phyloP scores from a whole-genome alignment of 495 filamentous ascomycete genomes.

The Trichoderma virens region DNA sequence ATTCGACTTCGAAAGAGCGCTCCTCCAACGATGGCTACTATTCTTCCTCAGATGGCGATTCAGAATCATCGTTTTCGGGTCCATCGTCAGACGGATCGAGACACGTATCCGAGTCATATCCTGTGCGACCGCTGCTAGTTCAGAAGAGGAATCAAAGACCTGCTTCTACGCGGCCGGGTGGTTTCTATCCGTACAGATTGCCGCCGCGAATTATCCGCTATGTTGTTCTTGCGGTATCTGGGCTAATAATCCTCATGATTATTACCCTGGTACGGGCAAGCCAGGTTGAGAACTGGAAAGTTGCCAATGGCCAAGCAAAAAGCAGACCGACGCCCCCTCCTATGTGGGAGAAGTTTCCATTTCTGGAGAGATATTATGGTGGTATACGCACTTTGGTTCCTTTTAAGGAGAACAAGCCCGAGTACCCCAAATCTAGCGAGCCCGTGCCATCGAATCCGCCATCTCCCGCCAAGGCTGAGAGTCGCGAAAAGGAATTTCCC shows the following conservation, averaged over 20 bases:
- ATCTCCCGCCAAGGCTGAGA: background rate
- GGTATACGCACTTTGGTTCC: conserved; percentile 62
- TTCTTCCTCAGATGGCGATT: conserved; percentile 31
- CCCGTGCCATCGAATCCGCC: conserved; percentile 37
- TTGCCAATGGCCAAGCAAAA: conserved; percentile 46
- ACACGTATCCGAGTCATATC: conserved; percentile 45
- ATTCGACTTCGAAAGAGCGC: conserved; percentile 32
- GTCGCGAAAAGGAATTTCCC: background rate
- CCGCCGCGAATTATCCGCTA: conserved; percentile 61
- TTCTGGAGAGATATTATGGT: conserved; percentile 77
- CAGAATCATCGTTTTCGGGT: conserved; percentile 31
- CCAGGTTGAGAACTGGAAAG: conserved; percentile 51
- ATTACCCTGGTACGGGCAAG: conserved; percentile 62
- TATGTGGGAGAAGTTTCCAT: conserved; percentile 73
- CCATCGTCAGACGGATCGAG: conserved; percentile 37
- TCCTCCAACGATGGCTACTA: conserved; percentile 34
- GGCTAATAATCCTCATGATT: conserved; percentile 66
- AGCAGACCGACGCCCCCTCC: conserved; percentile 50
- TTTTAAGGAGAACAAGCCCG: conserved; percentile 54
- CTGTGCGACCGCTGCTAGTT: conserved; percentile 45
- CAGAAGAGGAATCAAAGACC: conserved; percentile 30
- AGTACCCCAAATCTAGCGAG: conserved; percentile 61
- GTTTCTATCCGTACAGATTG: conserved; percentile 47
- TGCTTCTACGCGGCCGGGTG: conserved; percentile 29
- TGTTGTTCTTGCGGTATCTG: conserved; percentile 47